Conservation (phyloP, 495 filamentous ascomycete species). For the Aspergillus homomorphus region DNA sequence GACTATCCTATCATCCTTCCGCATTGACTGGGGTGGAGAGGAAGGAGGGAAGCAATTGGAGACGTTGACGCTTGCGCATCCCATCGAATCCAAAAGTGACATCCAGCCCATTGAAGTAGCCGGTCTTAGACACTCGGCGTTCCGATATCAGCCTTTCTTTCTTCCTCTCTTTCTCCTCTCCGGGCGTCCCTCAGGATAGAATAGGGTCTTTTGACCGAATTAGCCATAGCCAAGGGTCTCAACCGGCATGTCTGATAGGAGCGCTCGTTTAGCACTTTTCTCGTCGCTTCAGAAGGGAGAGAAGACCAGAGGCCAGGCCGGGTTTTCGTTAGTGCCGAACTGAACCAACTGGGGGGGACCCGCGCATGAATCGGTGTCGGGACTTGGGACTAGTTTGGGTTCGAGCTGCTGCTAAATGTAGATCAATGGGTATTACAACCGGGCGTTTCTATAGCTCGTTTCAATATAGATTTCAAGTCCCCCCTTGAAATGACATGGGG, state of each 20-base stretch:
- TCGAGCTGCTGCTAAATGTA: conserved; percentile 7
- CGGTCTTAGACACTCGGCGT: background rate
- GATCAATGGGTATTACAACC: background rate
- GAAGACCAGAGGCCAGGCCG: no score
- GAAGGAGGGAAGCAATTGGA: background rate
- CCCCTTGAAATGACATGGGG: background rate
- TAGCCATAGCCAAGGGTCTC: background rate
- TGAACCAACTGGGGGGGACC: background rate
- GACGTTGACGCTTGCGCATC: background rate
- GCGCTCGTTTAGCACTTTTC: background rate
- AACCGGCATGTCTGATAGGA: background rate
- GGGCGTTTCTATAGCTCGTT: background rate
- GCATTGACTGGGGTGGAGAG: background rate
- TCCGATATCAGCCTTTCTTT: background rate
- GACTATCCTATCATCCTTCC: no score
- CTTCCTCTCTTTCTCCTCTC: background rate
- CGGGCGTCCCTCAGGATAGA: background rate
- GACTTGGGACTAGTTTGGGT: background rate
- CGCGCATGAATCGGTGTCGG: background rate
- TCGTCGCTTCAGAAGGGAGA: background rate
- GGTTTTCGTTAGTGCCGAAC: background rate
- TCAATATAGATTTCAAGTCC: background rate
- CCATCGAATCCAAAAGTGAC: background rate
- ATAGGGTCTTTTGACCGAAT: background rate
- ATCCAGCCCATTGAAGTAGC: background rate